Percentiles rank a stretch among this genome's conserved stretches.
These are phyloP conservation scores for Puccinia polysora DNA, from an alignment of 1,284 basidiomycete species.

Conservation along the genomic window DNA sequence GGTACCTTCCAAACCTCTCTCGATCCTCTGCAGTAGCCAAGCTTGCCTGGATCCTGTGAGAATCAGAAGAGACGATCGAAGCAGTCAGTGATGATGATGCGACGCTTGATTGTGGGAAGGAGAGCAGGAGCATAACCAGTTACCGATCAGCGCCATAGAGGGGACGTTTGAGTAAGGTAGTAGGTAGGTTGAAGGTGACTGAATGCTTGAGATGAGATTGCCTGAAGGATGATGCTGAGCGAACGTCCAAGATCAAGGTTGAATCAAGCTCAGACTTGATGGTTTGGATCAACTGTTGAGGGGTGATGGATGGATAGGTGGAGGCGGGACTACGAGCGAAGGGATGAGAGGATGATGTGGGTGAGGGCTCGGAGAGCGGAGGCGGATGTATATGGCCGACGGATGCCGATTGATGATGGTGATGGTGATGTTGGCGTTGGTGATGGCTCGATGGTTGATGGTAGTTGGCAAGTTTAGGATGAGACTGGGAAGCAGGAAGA, in stretches of 20 bases:
- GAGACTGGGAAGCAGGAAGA: too few relatives aligned
- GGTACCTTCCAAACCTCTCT: not conserved
- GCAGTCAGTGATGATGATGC: not conserved
- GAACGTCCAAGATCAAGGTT: slow-evolving; percentile 16
- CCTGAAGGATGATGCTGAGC: not conserved
- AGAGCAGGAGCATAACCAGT: not conserved
- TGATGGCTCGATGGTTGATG: too few relatives aligned
- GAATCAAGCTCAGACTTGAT: not conserved
- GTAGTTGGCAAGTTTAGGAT: too few relatives aligned
- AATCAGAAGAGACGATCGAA: not conserved
- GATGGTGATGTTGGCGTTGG: too few relatives aligned
- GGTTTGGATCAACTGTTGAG: not conserved
- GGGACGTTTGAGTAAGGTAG: slow-evolving; percentile 32
- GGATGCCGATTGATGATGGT: too few relatives aligned
- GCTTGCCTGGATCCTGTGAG: slow-evolving; percentile 9
- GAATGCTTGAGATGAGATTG: not conserved
- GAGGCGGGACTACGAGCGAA: too few relatives aligned
- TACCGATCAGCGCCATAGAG: slow-evolving; percentile 20
- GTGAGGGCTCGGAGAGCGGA: too few relatives aligned
- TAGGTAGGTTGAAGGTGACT: slow-evolving; percentile 29
- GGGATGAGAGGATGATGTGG: too few relatives aligned
- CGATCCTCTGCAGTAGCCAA: not conserved
- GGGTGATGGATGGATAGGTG: not conserved
- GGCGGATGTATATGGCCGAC: too few relatives aligned
- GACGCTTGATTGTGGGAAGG: not conserved